Base-by-base conservation (phyloP, 1,284 basidiomycete genomes). In the Cryptococcus sp. region DNA sequence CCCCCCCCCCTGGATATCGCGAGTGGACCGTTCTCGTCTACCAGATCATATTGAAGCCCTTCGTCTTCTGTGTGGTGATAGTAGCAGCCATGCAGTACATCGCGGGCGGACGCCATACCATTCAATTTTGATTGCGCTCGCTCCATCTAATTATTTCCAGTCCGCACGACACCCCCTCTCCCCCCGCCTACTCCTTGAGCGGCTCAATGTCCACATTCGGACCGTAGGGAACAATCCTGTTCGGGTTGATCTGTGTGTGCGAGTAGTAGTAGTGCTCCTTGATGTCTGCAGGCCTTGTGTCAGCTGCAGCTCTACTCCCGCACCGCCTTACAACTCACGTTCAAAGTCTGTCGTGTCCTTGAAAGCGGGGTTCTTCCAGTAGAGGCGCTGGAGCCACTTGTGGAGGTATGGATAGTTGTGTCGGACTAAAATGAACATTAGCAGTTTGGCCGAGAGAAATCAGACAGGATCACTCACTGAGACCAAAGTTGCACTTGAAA, bases 401-500 rank as follows among this genome's bases (percentile, higher is more conserved):
- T 95, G 84, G 50, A 94, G 82, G 49, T 84, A 82, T 23, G 91
- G 91, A 76, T 91, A 95, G 23, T 88, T 87, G 68, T 85, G 79
- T 53, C 80, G 77, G 66, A 80, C 78, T 66, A 60, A 3, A 13
- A n/a, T 7, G 28, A 23, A 11, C 4, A 23, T 42, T n/a, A 50
- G 44, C 20, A 20, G 23, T 24, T 8, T n/a, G 50, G 39, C 4
- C 12, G 35, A 43, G 16, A 18, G 18, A 15, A 3, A n/a, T n/a
- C n/a, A n/a, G n/a, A n/a, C n/a, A n/a, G n/a, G n/a, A n/a, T n/a
- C 4, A 70, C 71, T 56, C 53, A 77, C 72, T 77, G 50, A 84
- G 83, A 38, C 85, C 85, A 63, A 90, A 77, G 81, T 96, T 95
- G 80, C 91, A 95, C 77, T 97, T 97, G 83, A 98, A 97, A 77